These are phyloP conservation scores for Prunus padus DNA, from an alignment of 306 rosid species.

Conservation along the genomic window DNA sequence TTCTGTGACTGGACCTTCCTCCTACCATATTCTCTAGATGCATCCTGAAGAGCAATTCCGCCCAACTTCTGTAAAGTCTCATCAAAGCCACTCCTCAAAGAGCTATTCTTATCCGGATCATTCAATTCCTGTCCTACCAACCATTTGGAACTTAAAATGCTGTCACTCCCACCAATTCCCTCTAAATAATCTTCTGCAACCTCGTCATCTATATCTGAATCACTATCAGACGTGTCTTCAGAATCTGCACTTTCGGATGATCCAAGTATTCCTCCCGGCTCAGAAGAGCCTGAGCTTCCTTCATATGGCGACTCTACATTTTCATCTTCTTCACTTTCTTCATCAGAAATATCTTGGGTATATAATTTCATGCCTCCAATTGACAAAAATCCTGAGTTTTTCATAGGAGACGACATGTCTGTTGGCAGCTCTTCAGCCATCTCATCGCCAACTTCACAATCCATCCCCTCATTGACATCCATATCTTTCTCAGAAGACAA, in stretches of 20 bases:
- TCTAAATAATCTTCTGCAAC: conserved; percentile 82
- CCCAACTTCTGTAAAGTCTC: conserved; percentile 70
- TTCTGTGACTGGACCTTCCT: conserved; percentile 49
- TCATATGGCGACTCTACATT: conserved; percentile 41
- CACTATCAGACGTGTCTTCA: conserved; percentile 62
- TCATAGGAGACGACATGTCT: conserved; percentile 28
- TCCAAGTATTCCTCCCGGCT: conserved; percentile 41
- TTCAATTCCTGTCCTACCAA: conserved; percentile 54
- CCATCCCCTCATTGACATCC: conserved; percentile 37
- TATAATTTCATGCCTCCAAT: conserved; percentile 80
- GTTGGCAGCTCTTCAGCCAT: conserved; percentile 40
- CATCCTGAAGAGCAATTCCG: conserved; percentile 78
- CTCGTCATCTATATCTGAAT: conserved; percentile 79
- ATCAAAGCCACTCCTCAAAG: conserved; percentile 52
- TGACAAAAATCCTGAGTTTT: conserved; percentile 81
- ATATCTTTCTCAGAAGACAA: conserved; percentile 43
- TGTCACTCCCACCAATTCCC: conserved; percentile 85
- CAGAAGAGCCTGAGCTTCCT: conserved; percentile 42
- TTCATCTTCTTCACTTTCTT: conserved; percentile 52
- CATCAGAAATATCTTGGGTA: conserved; percentile 73
- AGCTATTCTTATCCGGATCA: conserved; percentile 52
- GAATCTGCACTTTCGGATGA: conserved; percentile 60
- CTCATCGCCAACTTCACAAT: conserved; percentile 38
- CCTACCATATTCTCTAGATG: conserved; percentile 67
- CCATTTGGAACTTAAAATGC: conserved; percentile 70